phyloP scores from a whole-genome alignment of 2,329 filamentous ascomycete genomes.

The Aureobasidium namibiae region DNA sequence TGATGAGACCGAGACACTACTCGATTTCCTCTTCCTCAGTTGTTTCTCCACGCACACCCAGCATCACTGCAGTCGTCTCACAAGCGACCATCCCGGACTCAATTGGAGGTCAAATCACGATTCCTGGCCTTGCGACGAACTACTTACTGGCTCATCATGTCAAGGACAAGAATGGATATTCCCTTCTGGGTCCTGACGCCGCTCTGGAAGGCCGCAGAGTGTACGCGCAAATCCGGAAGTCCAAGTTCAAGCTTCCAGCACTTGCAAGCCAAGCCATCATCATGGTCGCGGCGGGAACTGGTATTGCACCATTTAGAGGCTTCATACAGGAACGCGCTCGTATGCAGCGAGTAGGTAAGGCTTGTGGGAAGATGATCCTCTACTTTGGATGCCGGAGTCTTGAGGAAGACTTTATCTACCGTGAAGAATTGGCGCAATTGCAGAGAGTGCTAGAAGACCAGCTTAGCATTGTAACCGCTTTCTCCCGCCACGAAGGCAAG shows the following conservation, averaged over 20 bases:
- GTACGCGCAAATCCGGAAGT: neutral
- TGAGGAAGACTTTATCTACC: neutral
- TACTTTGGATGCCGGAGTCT: neutral
- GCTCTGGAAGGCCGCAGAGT: neutral
- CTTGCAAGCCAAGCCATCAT: constrained; percentile 23
- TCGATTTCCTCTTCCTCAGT: neutral
- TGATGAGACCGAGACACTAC: neutral
- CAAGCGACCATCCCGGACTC: neutral
- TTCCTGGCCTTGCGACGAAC: constrained; percentile 23
- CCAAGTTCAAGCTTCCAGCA: neutral
- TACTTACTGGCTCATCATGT: constrained; percentile 26
- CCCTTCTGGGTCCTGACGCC: neutral
- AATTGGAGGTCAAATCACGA: neutral
- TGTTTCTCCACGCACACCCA: neutral
- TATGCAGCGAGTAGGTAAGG: neutral
- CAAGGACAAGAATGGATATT: neutral
- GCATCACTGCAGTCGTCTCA: neutral
- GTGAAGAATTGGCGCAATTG: neutral
- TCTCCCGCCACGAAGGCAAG: constrained; percentile 9
- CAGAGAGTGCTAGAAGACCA: neutral
- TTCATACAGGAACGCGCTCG: constrained; percentile 36
- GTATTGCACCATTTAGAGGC: constrained; percentile 41
- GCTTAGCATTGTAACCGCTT: constrained; percentile 17
- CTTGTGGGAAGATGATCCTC: neutral
- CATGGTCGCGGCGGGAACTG: constrained; percentile 45